Base-by-base conservation (phyloP, 768 basidiomycete genomes). In the Serpula lacrymans region DNA sequence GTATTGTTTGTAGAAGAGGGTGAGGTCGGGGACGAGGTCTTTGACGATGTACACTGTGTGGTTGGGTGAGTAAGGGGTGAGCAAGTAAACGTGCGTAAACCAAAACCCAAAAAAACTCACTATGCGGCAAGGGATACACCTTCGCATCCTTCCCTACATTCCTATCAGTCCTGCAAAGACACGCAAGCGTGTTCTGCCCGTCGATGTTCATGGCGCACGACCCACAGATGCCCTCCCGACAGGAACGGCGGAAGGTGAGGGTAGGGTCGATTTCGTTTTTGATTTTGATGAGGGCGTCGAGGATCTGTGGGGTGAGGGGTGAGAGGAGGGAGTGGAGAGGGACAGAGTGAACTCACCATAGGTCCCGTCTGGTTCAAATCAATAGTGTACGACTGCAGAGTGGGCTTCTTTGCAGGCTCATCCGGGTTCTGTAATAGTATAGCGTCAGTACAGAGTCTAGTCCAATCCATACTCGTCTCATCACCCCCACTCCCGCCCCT, bases 171-270 rank as follows among this genome's bases (percentile, higher is more conserved):
- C 93, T 75, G 72, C 94, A 97, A 39, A 98, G 72, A 67, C 96
- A 99, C 8, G 95, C 94, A 45, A 99, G 82, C 3, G 96, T 98
- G 74, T 99, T 99, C 67, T 88, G 84, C 38, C 95, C 95, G 61
- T 98, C 84, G 60, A 99, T 88, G 74, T 99, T 99, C 94, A 99
- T 96, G 39, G 95, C 94, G 61, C 95, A 98, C 5, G 90, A 93
- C 27, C 95, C 95, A 56, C 95, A 99, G 53, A 99, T 98, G 42
- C 95, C 92, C 69, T 94, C 91, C 41, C 91, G 68, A 71, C 91
- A 95, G 14, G 86, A 89, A 29, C 92, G 78, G 29, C 96, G 82
- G 75, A 99, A 98, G 5, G 95, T 97, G 23, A 99, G 75, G 2
- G 95, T 98, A 2, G 95, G 88, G 69, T 98, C 96, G 21, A 95